Percentiles rank a stretch among this genome's conserved stretches.
Evolutionary conservation across 768 basidiomycete species (phyloP).

Genomic region (Boletellus emodensis): DNA sequence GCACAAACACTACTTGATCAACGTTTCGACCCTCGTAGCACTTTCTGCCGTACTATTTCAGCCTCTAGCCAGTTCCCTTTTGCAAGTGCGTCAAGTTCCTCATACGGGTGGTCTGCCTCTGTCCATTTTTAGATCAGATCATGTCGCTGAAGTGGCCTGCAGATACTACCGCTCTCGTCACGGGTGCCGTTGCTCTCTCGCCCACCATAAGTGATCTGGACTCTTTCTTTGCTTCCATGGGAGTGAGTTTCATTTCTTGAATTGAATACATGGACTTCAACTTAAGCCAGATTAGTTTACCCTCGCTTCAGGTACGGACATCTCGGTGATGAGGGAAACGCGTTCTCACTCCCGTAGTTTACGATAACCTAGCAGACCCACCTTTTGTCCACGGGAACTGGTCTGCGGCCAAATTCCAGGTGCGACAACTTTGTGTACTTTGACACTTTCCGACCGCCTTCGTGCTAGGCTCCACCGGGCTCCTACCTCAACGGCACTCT

Average conservation of each 20-base stretch:
- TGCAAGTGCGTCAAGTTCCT: slow-evolving; percentile 24
- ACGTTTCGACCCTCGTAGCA: slow-evolving; percentile 49
- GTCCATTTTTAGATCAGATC: slow-evolving; percentile 6
- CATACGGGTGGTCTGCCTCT: slow-evolving; percentile 9
- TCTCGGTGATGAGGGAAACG: background rate
- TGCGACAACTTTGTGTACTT: slow-evolving; percentile 20
- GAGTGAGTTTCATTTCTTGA: slow-evolving; percentile 33
- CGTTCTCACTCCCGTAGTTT: slow-evolving; percentile 17
- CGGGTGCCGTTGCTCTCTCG: slow-evolving; percentile 41
- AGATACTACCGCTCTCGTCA: slow-evolving; percentile 42
- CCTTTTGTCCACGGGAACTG: slow-evolving; percentile 51
- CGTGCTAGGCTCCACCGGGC: slow-evolving; percentile 39
- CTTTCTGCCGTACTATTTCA: slow-evolving; percentile 47
- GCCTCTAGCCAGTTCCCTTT: slow-evolving; percentile 47
- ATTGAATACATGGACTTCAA: background rate
- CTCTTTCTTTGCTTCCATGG: slow-evolving; percentile 57
- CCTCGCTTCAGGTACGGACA: slow-evolving; percentile 24
- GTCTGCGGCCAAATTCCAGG: slow-evolving; percentile 53
- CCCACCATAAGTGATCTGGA: slow-evolving; percentile 43
- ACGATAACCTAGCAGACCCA: slow-evolving; percentile 47
- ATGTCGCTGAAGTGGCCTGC: background rate
- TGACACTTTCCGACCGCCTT: background rate
- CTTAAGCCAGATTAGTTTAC: slow-evolving; percentile 31
- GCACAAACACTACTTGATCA: slow-evolving; percentile 53
- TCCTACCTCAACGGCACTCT: slow-evolving; percentile 51